phyloP scores from a whole-genome alignment of 805 yeast species.

The Millerozyma acaciae region DNA sequence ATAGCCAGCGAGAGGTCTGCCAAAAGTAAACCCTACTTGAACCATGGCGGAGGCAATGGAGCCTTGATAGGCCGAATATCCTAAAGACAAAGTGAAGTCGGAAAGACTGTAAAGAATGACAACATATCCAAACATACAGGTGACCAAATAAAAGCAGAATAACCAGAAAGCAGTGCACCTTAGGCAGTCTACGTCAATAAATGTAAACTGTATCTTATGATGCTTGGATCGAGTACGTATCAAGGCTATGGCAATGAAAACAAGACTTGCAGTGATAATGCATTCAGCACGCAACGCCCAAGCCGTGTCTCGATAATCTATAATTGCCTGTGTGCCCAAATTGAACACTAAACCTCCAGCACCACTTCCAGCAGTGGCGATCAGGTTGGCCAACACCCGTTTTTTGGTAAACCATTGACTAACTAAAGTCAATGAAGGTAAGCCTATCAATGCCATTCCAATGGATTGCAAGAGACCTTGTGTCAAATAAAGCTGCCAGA shows the following conservation, averaged over 20 bases:
- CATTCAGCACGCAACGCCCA: conserved; percentile 54
- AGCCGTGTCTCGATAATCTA: conserved; percentile 30
- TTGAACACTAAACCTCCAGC: conserved; percentile 49
- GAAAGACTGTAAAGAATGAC: conserved; percentile 55
- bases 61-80: conserved; percentile 52
- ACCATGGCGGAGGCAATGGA: conserved; percentile 58
- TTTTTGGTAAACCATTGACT: conserved; percentile 70
- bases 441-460: conserved; percentile 52
- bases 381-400: conserved; percentile 50
- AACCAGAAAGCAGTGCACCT: conserved; percentile 41
- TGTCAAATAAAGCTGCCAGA: conserved; percentile 66
- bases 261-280: conserved; percentile 29
- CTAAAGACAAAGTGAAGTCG: conserved; percentile 57
- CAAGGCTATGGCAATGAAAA: conserved; percentile 19
- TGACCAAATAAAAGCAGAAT: conserved; percentile 36
- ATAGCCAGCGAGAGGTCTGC: conserved; percentile 54
- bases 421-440: conserved; percentile 55
- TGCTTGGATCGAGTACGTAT: conserved; percentile 15
- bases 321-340: conserved; percentile 45
- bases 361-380: conserved; percentile 51
- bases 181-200: conserved; percentile 41
- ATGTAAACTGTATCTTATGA: conserved; percentile 20
- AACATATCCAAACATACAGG: conserved; percentile 59
- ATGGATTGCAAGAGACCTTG: conserved; percentile 65
- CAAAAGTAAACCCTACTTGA: conserved; percentile 51